Base-by-base conservation (phyloP, 805 yeast genomes). In the Wickerhamomyces canadensis region DNA sequence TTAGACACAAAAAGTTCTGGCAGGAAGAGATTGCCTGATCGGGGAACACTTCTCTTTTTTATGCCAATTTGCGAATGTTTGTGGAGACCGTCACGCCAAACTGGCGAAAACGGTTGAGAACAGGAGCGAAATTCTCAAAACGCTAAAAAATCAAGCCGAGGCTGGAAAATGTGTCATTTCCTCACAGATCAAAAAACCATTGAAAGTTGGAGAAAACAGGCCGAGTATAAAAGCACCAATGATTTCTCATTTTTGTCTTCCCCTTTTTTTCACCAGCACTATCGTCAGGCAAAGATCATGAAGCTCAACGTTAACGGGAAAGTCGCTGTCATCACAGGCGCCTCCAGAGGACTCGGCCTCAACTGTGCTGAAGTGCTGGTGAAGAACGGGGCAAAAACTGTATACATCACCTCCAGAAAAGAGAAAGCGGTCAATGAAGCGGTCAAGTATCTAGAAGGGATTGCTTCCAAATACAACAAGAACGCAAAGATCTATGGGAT, bases 311-410 rank as follows among this genome's bases (percentile, higher is more conserved):
- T 76, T 27, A 61, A 75, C 42, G 84, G 82, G 13, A 80, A 79
- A 58, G 68, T 71, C 9, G 86, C 82, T 1, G 74, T 76, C 5
- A 67, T 81, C 43, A 81, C 89, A 6, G 89, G 88, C 4, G 87
- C 88, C 21, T 75, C 86, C 19, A 65, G 89, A 48, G 91, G 91
- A 0, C 73, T 82, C 33, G 91, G 91, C 0, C 70, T 77, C 30
- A 60, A 75, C 52, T 76, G 81, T 58, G 84, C 85, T 14, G 84
- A 78, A 52, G 76, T 75, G 2, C 66, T 79, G 29, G 70, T 80
- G 5, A 55, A 62, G 32, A 74, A 76, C 40, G 87, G 87, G 1
- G 85, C 84, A 4, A 60, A 73, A 26, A 62, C 72, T 19, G 76
- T 82, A 18, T 75, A 75, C 42, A 71, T 83, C 43, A 71, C 83